Evolutionary conservation across 495 filamentous ascomycete species (phyloP).

Genomic region (Cetradonia linearis): DNA sequence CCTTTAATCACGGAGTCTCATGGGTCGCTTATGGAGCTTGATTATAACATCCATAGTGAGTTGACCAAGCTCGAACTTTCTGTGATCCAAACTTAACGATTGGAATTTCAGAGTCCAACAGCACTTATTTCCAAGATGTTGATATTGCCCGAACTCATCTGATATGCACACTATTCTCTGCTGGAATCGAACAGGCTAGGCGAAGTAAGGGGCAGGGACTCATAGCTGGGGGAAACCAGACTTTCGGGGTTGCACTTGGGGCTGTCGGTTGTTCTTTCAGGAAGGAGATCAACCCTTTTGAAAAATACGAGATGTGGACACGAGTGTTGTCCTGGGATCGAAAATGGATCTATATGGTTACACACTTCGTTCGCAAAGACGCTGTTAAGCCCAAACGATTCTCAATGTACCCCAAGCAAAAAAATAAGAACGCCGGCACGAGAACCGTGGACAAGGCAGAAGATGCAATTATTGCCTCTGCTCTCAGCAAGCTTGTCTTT

Average conservation of each 20-base stretch:
- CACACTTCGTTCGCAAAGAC: conserved; percentile 56
- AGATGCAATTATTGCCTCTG: conserved; percentile 54
- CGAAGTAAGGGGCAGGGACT: conserved; percentile 47
- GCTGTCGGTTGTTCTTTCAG: conserved; percentile 57
- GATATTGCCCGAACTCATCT: conserved; percentile 59
- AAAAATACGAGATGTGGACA: conserved; percentile 56
- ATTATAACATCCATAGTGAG: conserved; percentile 55
- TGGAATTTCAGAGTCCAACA: conserved; percentile 44
- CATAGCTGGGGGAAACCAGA: conserved; percentile 36
- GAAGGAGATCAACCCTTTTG: conserved; percentile 55
- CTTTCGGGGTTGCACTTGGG: conserved; percentile 43
- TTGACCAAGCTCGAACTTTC: not conserved
- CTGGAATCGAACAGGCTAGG: conserved; percentile 35
- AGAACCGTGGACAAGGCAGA: conserved; percentile 15
- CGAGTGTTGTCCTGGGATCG: conserved; percentile 60
- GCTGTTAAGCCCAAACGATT: conserved; percentile 26
- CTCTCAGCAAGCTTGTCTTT: conserved; percentile 76
- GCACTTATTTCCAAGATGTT: conserved; percentile 63
- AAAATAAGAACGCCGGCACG: conserved; percentile 11
- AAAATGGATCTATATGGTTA: conserved; percentile 76
- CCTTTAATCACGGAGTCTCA: conserved; percentile 42
- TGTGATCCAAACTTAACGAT: not conserved
- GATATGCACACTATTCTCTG: conserved; percentile 28
- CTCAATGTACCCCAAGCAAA: conserved; percentile 23
- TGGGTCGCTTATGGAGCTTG: conserved; percentile 42